Percentiles rank a stretch among this genome's conserved stretches.
Evolutionary conservation across 176 grass and related monocot species (phyloP).

Genomic region (Oryza brachyantha): DNA sequence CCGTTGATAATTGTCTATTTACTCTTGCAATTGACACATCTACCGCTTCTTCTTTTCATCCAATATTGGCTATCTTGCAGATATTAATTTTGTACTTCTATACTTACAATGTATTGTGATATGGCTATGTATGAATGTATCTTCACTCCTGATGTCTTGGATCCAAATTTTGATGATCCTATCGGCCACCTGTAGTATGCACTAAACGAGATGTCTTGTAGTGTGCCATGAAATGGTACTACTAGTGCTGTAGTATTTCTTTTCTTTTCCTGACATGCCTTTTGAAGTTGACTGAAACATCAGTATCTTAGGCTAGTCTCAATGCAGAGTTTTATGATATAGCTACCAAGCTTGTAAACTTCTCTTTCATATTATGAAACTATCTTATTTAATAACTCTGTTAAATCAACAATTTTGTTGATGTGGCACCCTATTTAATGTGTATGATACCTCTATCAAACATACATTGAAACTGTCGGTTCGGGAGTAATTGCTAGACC

Average conservation of each 20-base stretch:
- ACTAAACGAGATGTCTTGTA: neutral
- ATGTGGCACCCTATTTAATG: no score
- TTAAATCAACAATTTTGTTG: no score
- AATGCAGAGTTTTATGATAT: no score
- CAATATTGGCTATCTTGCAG: constrained; percentile 1
- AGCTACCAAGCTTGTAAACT: no score
- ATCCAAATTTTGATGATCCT: neutral
- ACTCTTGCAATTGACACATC: constrained; percentile 57
- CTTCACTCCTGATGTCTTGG: neutral
- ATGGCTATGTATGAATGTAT: constrained; percentile 8
- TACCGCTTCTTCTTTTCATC: constrained; percentile 39
- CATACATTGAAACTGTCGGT: no score
- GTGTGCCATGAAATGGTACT: neutral
- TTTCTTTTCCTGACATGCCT: neutral
- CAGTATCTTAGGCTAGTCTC: no score
- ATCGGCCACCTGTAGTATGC: constrained; percentile 6
- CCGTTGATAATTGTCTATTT: constrained; percentile 71
- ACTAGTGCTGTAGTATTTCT: neutral
- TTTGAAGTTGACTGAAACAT: no score
- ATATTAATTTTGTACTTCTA: constrained; percentile 25
- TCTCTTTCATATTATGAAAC: no score
- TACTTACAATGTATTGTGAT: constrained; percentile 10
- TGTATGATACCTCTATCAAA: no score
- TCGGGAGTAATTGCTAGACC: no score
- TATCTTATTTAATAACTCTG: no score